Evolutionary conservation across 2,329 filamentous ascomycete species (phyloP), one percentile per base, ranked within the genome.

Genomic region (Colletotrichum eleusines): DNA sequence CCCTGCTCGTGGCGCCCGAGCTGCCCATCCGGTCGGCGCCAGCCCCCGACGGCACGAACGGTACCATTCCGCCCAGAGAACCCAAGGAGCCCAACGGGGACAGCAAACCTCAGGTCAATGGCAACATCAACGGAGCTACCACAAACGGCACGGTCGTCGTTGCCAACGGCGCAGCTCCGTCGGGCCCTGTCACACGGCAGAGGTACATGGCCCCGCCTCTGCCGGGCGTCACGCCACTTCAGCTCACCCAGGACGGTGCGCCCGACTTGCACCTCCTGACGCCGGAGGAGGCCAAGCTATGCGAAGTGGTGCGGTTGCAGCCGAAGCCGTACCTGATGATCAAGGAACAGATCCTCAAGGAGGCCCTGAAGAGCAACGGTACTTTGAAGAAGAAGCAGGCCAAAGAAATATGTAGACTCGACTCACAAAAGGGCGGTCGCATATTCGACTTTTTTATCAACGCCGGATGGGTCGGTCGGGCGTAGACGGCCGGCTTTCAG

Each of bases 381-480:
- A 89, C 87, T 16, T 83, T 99, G 9, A 98, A 97, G 85, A 97
- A 96, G 87, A 98, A 98, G 82, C 91, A 95, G 75, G 94, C 94
- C 2, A 93, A 92, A 78, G 93, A 97, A 77, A 91, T 98, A 33
- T 95, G 92, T 78, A 82, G 90, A 78, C 88, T 98, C 63, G 95
- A 98, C 77, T 89, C 90, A 12, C 92, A 92, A 73, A 98, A 98
- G 80, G 92, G 93, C 0, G 91, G 92, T 23, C 88, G 94, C 74
- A 90, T 98, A 69, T 98, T 95, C 81, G 96, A 98, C 80, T 98
- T 98, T 79, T 95, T 98, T 83, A 93, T 97, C 73, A 93, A 94
- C 78, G 91, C 91, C 66, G 96, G 95, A 3, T 98, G 95, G 94
- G 91, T 98, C 72, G 92, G 91, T 40, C 96, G 97, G 84, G 92